Evolutionary conservation across 352 stramenopile genomes (phyloP).

Genomic region (Globisporangium abappressorium): DNA sequence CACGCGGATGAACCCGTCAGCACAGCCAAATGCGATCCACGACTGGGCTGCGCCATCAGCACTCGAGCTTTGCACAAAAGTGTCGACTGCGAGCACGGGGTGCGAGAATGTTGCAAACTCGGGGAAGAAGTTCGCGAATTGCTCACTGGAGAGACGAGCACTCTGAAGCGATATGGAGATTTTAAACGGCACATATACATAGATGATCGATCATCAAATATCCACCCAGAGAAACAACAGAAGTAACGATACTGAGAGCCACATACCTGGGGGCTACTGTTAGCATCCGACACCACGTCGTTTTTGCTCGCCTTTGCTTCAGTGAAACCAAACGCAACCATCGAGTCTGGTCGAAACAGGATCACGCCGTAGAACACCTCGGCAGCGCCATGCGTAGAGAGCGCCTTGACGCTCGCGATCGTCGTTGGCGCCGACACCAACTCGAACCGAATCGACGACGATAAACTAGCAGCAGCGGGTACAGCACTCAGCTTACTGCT

Average conservation of each 20-base stretch:
- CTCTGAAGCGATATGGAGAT: conserved; percentile 22
- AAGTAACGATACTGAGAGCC: no score
- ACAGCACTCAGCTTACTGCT: background rate
- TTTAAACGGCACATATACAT: background rate
- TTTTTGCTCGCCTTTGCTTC: conserved; percentile 23
- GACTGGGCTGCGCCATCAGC: conserved; percentile 5
- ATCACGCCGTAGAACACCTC: conserved; percentile 59
- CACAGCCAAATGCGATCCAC: conserved; percentile 62
- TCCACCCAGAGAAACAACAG: background rate
- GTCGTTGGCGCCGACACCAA: conserved; percentile 46
- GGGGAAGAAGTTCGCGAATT: conserved; percentile 69
- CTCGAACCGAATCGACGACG: conserved; percentile 45
- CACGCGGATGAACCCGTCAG: conserved; percentile 59
- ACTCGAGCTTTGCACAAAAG: conserved; percentile 16
- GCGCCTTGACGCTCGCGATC: conserved; percentile 45
- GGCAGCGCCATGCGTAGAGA: conserved; percentile 19
- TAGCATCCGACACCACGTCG: background rate
- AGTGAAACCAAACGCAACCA: conserved; percentile 64
- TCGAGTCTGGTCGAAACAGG: conserved; percentile 51
- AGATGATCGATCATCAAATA: background rate
- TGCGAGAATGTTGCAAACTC: conserved; percentile 59
- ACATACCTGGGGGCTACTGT: background rate
- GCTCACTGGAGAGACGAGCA: conserved; percentile 47
- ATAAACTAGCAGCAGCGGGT: background rate
- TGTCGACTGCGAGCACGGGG: conserved; percentile 52